Evolutionary conservation across 2,329 filamentous ascomycete genomes (phyloP), one percentile per base, ranked within the genome.

Genomic region (Colletotrichum tropicicola): DNA sequence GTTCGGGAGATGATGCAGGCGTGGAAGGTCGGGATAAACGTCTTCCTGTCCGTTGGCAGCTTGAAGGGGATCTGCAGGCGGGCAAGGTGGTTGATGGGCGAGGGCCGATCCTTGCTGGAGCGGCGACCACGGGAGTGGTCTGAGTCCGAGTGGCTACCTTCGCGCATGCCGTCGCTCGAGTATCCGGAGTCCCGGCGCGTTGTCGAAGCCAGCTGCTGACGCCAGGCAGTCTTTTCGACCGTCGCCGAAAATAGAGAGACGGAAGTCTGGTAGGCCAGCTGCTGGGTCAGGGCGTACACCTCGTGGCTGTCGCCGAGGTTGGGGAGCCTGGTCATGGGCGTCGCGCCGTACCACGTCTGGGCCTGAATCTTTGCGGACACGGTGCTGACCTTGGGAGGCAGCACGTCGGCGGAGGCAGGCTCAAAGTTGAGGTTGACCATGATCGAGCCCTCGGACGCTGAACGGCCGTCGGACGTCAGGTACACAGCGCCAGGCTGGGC

Each of bases 21-120:
- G 75, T 88, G 84, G 71, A 88, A 89, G 5, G 84, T 85, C 0
- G 86, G 86, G 21, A 88, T 67, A 68, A 87, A 85, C 8, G 81
- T 77, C 72, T 82, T 85, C 70, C 79, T 82, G 27, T 74, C 72
- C 8, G 76, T 73, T 4, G 85, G 83, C 30, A 88, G 72, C 15
- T 74, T 71, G 62, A 89, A 75, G 1, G 85, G 85, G 1, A 89
- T 71, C 43, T 79, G 74, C 9, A 88, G 67, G 5, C 73, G 73
- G 0, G 84, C 73, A 1, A 77, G 75, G 70, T 86, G 78, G 65
- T 73, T 74, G 67, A 81, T 65, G 1, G 75, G 74, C 12, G 75
- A 72, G n/a, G 73, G 66, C 30, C 41, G 39, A 15, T 65, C 17
- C 3, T 55, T 55, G 37, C 56, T 63, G 37, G 43, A 59, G 45